Percentiles rank a stretch among this genome's conserved stretches.
These are phyloP conservation scores for Mucor velutinosus DNA, from an alignment of 371 early-diverging fungal species.

Conservation along the genomic window DNA sequence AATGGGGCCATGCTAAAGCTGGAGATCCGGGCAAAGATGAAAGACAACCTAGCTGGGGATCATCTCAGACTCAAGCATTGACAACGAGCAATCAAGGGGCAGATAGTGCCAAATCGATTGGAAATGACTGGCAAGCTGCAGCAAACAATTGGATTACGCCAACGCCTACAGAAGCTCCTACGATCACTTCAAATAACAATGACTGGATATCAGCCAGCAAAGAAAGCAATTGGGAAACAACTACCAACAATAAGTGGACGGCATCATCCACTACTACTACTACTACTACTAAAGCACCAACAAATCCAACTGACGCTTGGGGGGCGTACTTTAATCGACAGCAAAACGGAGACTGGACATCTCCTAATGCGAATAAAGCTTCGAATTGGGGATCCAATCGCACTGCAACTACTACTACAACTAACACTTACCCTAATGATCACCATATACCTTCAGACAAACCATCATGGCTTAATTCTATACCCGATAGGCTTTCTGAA, in stretches of 20 bases:
- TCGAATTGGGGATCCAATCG: neutral
- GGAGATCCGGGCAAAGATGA: neutral
- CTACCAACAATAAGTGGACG: neutral
- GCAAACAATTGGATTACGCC: neutral
- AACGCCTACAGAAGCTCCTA: neutral
- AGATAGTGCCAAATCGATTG: neutral
- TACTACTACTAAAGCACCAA: neutral
- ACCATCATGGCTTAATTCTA: constrained; percentile 19
- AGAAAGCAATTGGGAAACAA: neutral
- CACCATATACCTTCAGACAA: constrained; percentile 13
- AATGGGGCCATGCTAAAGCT: neutral
- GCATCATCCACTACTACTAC: neutral
- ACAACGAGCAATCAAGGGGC: neutral
- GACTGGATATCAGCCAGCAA: neutral
- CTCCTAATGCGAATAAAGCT: neutral
- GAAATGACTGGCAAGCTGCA: neutral
- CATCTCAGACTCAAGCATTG: neutral
- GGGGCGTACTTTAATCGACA: neutral
- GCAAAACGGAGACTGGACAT: neutral
- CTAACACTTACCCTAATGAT: neutral
- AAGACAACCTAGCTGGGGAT: neutral
- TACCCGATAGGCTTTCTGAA: constrained; percentile 1
- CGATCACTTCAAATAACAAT: neutral
- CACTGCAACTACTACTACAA: neutral
- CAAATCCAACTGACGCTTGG: neutral